These are phyloP conservation scores for Hypoxylon sp. DNA, from an alignment of 2,329 filamentous ascomycete genomes.

Conservation along the genomic window DNA sequence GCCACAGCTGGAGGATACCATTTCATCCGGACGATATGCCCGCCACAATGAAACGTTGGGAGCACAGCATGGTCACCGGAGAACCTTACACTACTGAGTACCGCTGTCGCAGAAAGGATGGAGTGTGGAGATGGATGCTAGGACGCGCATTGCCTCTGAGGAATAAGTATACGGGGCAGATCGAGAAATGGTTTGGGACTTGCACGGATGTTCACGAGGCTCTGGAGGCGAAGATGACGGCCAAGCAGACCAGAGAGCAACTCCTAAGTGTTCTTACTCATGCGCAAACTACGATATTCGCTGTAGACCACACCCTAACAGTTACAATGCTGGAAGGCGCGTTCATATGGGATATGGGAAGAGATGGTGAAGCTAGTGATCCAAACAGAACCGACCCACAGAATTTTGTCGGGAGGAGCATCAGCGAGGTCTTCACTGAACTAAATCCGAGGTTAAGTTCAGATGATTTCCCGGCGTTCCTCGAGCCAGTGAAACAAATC, in stretches of 20 bases:
- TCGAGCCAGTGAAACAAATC: conserved; percentile 69
- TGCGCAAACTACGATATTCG: conserved; percentile 79
- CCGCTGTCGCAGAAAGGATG: conserved; percentile 70
- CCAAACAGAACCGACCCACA: conserved; percentile 50
- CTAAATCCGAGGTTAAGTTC: conserved; percentile 55
- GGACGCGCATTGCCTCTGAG: conserved; percentile 74
- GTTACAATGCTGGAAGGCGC: conserved; percentile 77
- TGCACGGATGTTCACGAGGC: conserved; percentile 82
- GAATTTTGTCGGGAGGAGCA: conserved; percentile 67
- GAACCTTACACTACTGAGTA: conserved; percentile 76
- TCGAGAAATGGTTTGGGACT: conserved; percentile 82
- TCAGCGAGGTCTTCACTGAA: conserved; percentile 70
- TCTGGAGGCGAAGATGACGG: conserved; percentile 72
- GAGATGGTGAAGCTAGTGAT: conserved; percentile 50
- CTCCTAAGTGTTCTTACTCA: conserved; percentile 77
- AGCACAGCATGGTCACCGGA: conserved; percentile 70
- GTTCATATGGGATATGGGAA: conserved; percentile 59
- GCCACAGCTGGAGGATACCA: conserved; percentile 67
- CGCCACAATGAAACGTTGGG: conserved; percentile 65
- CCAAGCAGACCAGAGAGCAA: conserved; percentile 73
- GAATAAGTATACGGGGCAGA: conserved; percentile 70
- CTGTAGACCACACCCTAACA: conserved; percentile 68
- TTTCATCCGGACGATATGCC: conserved; percentile 76
- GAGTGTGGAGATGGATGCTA: conserved; percentile 82
- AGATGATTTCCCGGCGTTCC: conserved; percentile 58